These are phyloP conservation scores for Alternaria brassicicola DNA, from an alignment of 2,329 filamentous ascomycete genomes.

Conservation along the genomic window DNA sequence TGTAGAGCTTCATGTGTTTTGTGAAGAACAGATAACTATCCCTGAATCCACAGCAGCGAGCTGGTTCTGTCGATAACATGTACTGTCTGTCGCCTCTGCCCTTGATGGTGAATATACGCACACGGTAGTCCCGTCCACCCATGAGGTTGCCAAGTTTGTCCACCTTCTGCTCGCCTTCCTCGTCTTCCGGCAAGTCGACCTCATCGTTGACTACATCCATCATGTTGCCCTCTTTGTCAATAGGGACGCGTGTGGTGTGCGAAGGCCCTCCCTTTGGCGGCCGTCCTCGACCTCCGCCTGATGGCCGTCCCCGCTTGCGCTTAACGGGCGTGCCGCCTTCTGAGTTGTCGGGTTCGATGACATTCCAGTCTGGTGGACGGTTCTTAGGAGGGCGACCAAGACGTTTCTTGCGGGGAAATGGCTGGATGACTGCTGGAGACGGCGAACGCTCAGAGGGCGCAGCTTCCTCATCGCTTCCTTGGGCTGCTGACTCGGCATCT, in stretches of 20 bases:
- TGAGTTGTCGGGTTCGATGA: constrained; percentile 58
- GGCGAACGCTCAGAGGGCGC: constrained; percentile 54
- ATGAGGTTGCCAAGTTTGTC: constrained; percentile 84
- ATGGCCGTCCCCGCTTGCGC: constrained; percentile 57
- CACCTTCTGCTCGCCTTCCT: constrained; percentile 90
- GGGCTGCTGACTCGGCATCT: constrained; percentile 57
- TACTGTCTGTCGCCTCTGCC: constrained; percentile 86
- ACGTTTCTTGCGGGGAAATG: constrained; percentile 72
- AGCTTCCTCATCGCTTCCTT: constrained; percentile 47
- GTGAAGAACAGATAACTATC: constrained; percentile 99
- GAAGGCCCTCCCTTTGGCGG: constrained; percentile 72
- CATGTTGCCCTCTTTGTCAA: constrained; percentile 92
- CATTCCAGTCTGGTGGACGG: constrained; percentile 75
- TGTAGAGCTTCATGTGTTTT: constrained; percentile 94
- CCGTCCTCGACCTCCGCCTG: constrained; percentile 70
- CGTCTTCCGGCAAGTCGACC: constrained; percentile 83
- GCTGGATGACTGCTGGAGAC: constrained; percentile 57
- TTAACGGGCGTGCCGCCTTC: constrained; percentile 57
- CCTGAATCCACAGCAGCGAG: constrained; percentile 93
- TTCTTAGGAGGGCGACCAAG: constrained; percentile 89
- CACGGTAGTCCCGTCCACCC: constrained; percentile 88
- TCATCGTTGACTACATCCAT: constrained; percentile 92
- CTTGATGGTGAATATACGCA: constrained; percentile 89
- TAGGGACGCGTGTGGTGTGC: constrained; percentile 80
- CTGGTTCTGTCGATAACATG: constrained; percentile 98